Evolutionary conservation across 176 grass and related monocot species (phyloP).

Genomic region (Leersia perrieri): DNA sequence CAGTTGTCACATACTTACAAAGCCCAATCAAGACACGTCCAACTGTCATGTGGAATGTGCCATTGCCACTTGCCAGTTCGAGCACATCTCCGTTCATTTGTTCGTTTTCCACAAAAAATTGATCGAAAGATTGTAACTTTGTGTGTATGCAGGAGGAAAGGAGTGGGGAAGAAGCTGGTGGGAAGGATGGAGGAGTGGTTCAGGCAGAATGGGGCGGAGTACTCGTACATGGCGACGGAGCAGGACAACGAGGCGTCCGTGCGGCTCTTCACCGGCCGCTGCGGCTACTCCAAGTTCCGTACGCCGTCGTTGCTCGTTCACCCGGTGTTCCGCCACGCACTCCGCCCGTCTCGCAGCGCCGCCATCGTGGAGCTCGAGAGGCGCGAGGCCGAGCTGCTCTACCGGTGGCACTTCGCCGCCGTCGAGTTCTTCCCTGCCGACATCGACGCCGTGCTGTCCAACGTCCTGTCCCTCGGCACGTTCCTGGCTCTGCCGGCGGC

Average conservation of each 20-base stretch:
- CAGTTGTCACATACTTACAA: not conserved
- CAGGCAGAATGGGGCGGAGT: slow-evolving; percentile 57
- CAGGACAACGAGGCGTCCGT: slow-evolving; percentile 72
- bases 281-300: slow-evolving; percentile 85
- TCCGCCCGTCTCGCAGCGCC: slow-evolving; percentile 15
- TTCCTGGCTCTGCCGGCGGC: slow-evolving; percentile 57
- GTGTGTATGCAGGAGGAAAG: slow-evolving; percentile 46
- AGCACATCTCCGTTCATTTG: too few species aligned
- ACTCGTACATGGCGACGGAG: slow-evolving; percentile 89
- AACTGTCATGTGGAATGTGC: not conserved
- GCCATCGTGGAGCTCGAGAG: slow-evolving; percentile 26
- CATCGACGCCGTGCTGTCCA: slow-evolving; percentile 64
- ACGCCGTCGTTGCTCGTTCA: slow-evolving; percentile 64
- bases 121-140: not conserved
- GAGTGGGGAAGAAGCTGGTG: slow-evolving; percentile 65
- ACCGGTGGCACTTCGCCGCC: slow-evolving; percentile 56
- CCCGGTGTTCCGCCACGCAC: slow-evolving; percentile 68
- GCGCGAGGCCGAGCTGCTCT: slow-evolving; percentile 51
- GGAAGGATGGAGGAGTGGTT: slow-evolving; percentile 75
- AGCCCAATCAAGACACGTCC: not conserved
- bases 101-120: not conserved
- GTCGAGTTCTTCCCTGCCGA: slow-evolving; percentile 89
- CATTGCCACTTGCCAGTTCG: not conserved
- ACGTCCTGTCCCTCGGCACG: slow-evolving; percentile 72
- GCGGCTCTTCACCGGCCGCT: slow-evolving; percentile 71